These are phyloP conservation scores for Galeopsis tetrahit DNA, from an alignment of 257 asterid species.

Conservation along the genomic window DNA sequence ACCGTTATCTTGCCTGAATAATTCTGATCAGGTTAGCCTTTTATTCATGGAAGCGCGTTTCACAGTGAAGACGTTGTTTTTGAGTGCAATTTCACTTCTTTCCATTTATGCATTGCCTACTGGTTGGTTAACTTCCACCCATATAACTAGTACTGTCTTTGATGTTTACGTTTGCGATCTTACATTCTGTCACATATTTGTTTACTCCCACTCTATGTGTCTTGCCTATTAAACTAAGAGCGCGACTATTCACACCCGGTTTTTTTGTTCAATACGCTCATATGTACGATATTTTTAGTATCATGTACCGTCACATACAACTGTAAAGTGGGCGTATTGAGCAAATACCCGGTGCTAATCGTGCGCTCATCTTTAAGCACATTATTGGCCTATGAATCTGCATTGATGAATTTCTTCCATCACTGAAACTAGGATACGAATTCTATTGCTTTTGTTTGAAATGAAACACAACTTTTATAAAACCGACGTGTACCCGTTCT, in stretches of 20 bases:
- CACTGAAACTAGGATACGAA: background rate
- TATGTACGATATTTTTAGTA: too few species aligned
- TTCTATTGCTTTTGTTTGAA: background rate
- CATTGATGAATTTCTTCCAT: background rate
- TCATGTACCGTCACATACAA: too few species aligned
- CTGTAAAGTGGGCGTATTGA: too few species aligned
- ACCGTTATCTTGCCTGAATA: slow-evolving; percentile 69
- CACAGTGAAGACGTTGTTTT: slow-evolving; percentile 24
- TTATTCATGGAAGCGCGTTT: slow-evolving; percentile 26
- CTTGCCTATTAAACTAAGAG: background rate
- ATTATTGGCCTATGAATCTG: background rate
- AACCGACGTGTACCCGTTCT: too few species aligned
- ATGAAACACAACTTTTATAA: background rate
- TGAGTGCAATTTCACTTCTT: slow-evolving; percentile 21
- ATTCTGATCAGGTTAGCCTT: slow-evolving; percentile 22
- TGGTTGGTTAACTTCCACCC: background rate
- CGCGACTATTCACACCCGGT: too few species aligned
- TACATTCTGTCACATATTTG: background rate
- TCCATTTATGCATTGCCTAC: background rate
- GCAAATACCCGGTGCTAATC: too few species aligned
- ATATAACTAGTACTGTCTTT: background rate
- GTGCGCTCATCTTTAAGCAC: too few species aligned
- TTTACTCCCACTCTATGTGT: background rate
- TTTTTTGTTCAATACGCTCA: too few species aligned
- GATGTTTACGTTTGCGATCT: background rate